These are phyloP conservation scores for Naegleria lovaniensis DNA, from an alignment of 208 protist genomes.

Conservation along the genomic window DNA sequence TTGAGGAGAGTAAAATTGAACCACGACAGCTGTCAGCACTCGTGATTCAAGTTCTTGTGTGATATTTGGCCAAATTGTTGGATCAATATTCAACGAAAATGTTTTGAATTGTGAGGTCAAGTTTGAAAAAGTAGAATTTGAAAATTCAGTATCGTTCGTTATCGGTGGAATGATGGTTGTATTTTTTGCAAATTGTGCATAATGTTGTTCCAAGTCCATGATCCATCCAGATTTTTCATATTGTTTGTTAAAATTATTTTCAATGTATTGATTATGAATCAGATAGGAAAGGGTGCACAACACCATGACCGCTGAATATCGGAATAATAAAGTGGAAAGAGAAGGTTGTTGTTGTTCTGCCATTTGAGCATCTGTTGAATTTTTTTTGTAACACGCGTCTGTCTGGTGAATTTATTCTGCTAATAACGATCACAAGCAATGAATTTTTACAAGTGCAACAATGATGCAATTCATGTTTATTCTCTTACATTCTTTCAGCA, in stretches of 20 bases:
- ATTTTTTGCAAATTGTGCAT: not conserved
- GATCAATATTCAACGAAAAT: not conserved
- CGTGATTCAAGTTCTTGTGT: not conserved
- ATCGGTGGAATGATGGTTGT: not conserved
- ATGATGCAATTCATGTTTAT: not conserved
- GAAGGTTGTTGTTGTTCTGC: no score
- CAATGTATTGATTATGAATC: not conserved
- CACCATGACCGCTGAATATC: not conserved
- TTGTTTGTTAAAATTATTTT: constrained; percentile 10
- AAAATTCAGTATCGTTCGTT: not conserved
- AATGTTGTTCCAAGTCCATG: not conserved
- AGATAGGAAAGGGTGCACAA: not conserved
- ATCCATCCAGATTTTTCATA: not conserved
- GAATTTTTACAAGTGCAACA: not conserved
- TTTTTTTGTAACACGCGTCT: no score
- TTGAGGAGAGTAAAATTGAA: not conserved
- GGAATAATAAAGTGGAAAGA: no score
- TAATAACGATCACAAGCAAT: no score
- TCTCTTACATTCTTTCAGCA: constrained; percentile 19
- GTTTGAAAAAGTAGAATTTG: not conserved
- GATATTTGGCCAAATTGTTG: not conserved
- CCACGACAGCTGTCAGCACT: not conserved
- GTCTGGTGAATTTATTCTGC: no score
- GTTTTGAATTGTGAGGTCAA: not conserved
- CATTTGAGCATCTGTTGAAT: no score